Evolutionary conservation across 1,284 basidiomycete species (phyloP).

Genomic region (Trametes versicolor): DNA sequence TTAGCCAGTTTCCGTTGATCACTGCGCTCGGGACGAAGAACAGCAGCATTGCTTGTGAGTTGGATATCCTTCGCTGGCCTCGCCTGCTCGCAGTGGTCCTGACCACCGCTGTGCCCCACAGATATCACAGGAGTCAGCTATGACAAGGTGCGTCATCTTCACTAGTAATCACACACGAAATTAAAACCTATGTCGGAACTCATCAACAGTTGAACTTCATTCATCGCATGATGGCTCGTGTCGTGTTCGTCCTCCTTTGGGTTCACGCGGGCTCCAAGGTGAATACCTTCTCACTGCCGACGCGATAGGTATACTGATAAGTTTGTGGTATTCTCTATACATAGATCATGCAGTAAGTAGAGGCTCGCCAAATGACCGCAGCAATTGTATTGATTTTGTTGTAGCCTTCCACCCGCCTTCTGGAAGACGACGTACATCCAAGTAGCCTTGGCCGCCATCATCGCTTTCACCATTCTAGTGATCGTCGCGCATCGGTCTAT

Average conservation of each 20-base stretch:
- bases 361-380: not conserved
- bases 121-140: constrained; percentile 67
- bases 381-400: not conserved
- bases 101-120: constrained; percentile 32
- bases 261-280: constrained; percentile 53
- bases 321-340: too few species aligned
- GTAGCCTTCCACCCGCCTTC: constrained; percentile 7
- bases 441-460: constrained; percentile 27
- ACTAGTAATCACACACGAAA: not conserved
- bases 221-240: constrained; percentile 61
- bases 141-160: constrained; percentile 52
- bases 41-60: constrained; percentile 65
- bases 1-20: constrained; percentile 68
- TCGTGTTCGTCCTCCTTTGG: constrained; percentile 56
- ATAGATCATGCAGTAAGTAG: constrained; percentile 46
- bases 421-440: constrained; percentile 12
- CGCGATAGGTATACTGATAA: not conserved
- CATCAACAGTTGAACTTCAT: constrained; percentile 54
- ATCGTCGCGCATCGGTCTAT: constrained; percentile 36
- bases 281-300: not conserved
- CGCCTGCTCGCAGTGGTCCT: not conserved
- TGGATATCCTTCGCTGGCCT: not conserved
- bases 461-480: constrained; percentile 30
- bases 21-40: constrained; percentile 71
- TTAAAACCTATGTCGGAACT: not conserved